phyloP scores from a whole-genome alignment of 1,284 basidiomycete genomes.

The Cutaneotrichosporon cavernicola region DNA sequence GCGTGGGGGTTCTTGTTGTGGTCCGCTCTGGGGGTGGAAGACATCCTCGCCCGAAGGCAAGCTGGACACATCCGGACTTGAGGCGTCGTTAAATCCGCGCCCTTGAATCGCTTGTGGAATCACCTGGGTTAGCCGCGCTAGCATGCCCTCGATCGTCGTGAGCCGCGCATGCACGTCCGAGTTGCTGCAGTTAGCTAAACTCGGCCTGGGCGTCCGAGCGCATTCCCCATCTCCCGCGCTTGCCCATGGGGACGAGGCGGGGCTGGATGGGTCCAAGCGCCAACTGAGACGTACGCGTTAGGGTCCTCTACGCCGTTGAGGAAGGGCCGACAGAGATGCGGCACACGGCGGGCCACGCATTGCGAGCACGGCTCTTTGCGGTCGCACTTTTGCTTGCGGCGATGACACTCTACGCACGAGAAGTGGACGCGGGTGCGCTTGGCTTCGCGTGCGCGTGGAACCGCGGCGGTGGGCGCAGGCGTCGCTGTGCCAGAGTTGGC shows the following conservation, averaged over 20 bases:
- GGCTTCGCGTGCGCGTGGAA: conserved; percentile 26
- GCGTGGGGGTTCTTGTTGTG: conserved; percentile 27
- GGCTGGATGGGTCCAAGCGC: background rate
- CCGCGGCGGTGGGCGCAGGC: conserved; percentile 24
- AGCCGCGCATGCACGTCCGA: conserved; percentile 52
- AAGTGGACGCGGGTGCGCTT: conserved; percentile 53
- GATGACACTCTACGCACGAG: conserved; percentile 53
- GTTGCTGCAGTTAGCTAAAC: conserved; percentile 32
- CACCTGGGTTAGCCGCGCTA: conserved; percentile 44
- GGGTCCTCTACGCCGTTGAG: conserved; percentile 55
- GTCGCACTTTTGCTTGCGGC: conserved; percentile 53
- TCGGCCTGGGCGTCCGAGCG: background rate
- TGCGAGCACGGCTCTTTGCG: conserved; percentile 53
- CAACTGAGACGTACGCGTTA: conserved; percentile 39
- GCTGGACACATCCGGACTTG: conserved; percentile 43
- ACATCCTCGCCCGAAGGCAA: conserved; percentile 44
- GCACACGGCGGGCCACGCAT: conserved; percentile 53
- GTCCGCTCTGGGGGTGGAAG: conserved; percentile 41
- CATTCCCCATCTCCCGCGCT: background rate
- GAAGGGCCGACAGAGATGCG: conserved; percentile 54
- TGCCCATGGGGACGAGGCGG: background rate
- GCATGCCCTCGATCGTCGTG: conserved; percentile 50
- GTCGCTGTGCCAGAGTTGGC: conserved; percentile 5
- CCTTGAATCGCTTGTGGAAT: conserved; percentile 24
- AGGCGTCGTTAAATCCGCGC: conserved; percentile 20